Conservation (phyloP, 2,329 filamentous ascomycete species). For the Alternaria gansuensis region DNA sequence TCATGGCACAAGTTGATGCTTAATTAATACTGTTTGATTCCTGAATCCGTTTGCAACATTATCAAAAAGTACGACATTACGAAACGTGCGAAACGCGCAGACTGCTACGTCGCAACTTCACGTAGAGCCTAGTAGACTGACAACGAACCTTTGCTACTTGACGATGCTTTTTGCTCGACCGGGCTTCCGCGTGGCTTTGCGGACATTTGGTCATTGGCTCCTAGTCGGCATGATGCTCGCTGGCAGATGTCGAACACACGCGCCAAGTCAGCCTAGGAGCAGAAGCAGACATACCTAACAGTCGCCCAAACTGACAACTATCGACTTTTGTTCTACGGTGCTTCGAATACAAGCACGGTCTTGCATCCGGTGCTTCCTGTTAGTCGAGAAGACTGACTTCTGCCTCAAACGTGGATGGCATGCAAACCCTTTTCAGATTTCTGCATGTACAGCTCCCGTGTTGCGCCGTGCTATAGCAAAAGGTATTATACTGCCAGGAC, state of each 20-base stretch:
- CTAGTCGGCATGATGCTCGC: conserved; percentile 7
- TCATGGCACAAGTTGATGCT: background rate
- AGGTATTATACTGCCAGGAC: conserved; percentile 12
- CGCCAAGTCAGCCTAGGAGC: conserved; percentile 9
- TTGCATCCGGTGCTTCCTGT: conserved; percentile 5
- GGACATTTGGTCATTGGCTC: conserved; percentile 10
- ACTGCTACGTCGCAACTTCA: conserved; percentile 1
- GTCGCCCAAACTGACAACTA: conserved; percentile 10
- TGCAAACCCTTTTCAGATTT: conserved; percentile 9
- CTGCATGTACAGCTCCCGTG: conserved; percentile 10
- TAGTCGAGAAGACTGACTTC: conserved; percentile 4
- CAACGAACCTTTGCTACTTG: conserved; percentile 1
- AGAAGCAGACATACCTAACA: conserved; percentile 3
- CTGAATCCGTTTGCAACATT: background rate
- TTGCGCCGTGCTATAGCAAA: conserved; percentile 15
- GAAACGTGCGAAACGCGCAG: background rate
- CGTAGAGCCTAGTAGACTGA: background rate
- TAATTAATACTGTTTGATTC: background rate
- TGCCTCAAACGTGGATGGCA: conserved; percentile 8
- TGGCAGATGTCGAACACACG: conserved; percentile 1
- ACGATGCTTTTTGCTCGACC: conserved; percentile 18
- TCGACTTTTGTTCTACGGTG: conserved; percentile 10
- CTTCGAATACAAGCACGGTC: conserved; percentile 8
- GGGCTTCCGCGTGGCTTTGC: conserved; percentile 11
- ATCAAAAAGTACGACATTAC: background rate